Evolutionary conservation across 2,329 filamentous ascomycete species (phyloP).

Genomic region (Furcasterigmium sp.): DNA sequence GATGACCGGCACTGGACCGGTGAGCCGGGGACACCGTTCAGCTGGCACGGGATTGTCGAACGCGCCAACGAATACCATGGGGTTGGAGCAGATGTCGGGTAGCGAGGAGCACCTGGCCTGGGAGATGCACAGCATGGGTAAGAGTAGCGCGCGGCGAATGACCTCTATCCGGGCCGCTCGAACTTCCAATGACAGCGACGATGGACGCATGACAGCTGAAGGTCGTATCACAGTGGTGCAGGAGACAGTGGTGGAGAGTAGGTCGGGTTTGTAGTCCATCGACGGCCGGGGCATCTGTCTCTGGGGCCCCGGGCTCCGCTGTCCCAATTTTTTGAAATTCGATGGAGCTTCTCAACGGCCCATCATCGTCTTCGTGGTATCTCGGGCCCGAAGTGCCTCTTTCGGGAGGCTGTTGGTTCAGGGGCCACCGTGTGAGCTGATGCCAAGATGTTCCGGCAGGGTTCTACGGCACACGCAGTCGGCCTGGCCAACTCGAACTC

Average conservation of each 20-base stretch:
- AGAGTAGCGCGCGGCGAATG: neutral
- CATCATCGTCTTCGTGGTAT: no score
- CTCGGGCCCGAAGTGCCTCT: no score
- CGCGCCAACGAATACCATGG: neutral
- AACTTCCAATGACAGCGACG: neutral
- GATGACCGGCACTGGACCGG: neutral
- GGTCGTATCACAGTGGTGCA: neutral
- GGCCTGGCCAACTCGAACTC: no score
- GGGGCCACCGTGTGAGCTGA: no score
- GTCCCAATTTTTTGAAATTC: no score
- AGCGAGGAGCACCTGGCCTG: slow-evolving; percentile 14
- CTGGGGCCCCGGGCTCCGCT: no score
- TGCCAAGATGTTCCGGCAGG: no score
- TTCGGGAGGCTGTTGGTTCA: no score
- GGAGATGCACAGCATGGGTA: slow-evolving; percentile 7
- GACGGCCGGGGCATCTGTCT: no score
- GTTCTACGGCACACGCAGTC: no score
- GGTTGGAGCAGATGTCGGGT: slow-evolving; percentile 12
- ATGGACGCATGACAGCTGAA: neutral
- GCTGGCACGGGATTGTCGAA: neutral
- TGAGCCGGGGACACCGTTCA: neutral
- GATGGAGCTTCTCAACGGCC: no score
- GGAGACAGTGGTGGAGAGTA: neutral
- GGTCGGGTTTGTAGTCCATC: neutral
- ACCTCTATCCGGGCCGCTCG: neutral